phyloP scores from a whole-genome alignment of 1,139 yeast genomes.

The Yamadazyma aaseri region DNA sequence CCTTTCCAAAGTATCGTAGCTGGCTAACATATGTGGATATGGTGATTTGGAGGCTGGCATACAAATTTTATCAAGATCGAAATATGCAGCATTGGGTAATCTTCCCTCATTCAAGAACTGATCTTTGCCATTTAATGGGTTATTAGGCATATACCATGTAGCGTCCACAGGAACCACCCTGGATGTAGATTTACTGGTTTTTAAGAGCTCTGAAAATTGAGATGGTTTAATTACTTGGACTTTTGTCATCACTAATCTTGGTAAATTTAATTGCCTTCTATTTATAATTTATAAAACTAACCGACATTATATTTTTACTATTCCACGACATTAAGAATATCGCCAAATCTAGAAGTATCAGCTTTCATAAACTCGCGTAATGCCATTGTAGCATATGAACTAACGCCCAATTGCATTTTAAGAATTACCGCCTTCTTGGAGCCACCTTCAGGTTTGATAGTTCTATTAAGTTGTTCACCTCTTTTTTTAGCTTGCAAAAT shows the following conservation, averaged over 20 bases:
- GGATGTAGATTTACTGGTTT: conserved; percentile 14
- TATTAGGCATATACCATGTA: conserved; percentile 89
- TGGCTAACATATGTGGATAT: conserved; percentile 91
- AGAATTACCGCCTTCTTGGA: conserved; percentile 68
- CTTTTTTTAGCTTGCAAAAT: conserved; percentile 47
- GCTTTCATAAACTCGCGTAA: conserved; percentile 85
- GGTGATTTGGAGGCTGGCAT: conserved; percentile 58
- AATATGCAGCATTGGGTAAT: conserved; percentile 66
- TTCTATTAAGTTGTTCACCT: conserved; percentile 20
- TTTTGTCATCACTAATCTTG: conserved; percentile 4
- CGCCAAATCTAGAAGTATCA: conserved; percentile 63
- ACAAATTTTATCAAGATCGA: conserved; percentile 74
- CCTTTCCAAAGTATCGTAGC: conserved; percentile 48
- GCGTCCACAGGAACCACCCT: conserved; percentile 75
- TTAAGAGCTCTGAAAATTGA: conserved; percentile 9
- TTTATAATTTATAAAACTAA: not conserved
- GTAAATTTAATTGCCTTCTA: too few relatives aligned
- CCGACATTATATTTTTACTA: too few relatives aligned
- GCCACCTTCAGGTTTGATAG: conserved; percentile 33
- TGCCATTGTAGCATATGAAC: conserved; percentile 98
- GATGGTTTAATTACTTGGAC: conserved; percentile 13
- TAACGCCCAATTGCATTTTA: conserved; percentile 75
- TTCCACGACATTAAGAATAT: conserved; percentile 16
- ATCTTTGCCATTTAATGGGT: conserved; percentile 53
- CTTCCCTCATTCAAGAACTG: conserved; percentile 59